Base-by-base conservation (phyloP, 176 grass and related monocot genomes). In the Neostapfia colusana region DNA sequence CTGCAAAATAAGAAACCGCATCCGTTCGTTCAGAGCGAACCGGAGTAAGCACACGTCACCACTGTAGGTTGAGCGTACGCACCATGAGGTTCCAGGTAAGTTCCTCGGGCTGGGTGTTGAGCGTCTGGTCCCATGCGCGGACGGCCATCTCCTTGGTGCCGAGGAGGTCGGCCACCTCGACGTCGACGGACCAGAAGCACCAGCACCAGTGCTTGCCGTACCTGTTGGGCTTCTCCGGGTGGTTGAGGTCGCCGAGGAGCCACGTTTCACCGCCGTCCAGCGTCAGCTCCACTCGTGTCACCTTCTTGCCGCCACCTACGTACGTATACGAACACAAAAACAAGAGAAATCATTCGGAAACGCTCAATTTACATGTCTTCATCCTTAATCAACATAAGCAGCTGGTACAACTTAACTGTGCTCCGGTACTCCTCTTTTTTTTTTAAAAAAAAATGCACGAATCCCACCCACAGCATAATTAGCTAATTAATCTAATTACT, bases 141-240 rank as follows among this genome's bases (percentile, higher is more conserved):
- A 94, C 89, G 62, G 95, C 91, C 4, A 94, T 67, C 72, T 92
- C 95, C 87, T 92, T 98, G 28, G 85, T 55, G 1, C 84, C 85
- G n/a, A 98, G 87, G 6, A 98, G 76, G 55, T 88, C 89, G 17
- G 86, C 42, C 1, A 92, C 80, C 73, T 98, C 91, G 0, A 98
- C 60, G 7, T 94, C 89, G 4, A 92, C 36, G 15, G 89, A 91
- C 95, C 91, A 98, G 85, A 98, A 98, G 85, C 91, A 91, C 95
- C 95, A 98, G 83, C 95, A 98, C 95, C 95, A 98, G 71, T 90
- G 90, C 64, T 82, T 90, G 41, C 95, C 95, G 49, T 88, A 98
- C 72, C 88, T 92, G 60, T 38, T 90, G 1, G 95, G 91, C 65
- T 79, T 84, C 78, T 94, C 95, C 4, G 82, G 82, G 70, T 86